Base-by-base conservation (phyloP, 2,329 filamentous ascomycete genomes). In the Penicillium sp. region DNA sequence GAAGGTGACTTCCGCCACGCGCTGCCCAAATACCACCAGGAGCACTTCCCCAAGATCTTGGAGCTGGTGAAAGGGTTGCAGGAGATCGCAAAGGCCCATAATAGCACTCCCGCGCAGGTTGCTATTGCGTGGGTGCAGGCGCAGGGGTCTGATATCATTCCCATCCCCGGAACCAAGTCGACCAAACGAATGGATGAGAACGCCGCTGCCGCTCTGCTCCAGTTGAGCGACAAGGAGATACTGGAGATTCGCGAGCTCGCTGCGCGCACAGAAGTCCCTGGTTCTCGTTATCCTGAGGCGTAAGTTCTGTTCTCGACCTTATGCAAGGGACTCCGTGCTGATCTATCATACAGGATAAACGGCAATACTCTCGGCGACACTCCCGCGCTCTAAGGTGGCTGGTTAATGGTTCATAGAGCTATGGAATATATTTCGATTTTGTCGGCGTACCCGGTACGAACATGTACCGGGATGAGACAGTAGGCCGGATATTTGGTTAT, bases 61-160 rank as follows among this genome's bases (percentile, higher is more conserved):
- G 66, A 72, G 55, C 63, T 83, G 5, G 77, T 81, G 2, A 71
- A 77, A 33, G 63, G 65, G 5, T 71, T 85, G 48, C 63, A 67
- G 3, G 68, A 60, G 4, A 60, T 84, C 5, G 81, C 80, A 0
- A 67, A 74, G 37, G 71, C 68, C 53, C 84, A 86, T 66, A 75
- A 71, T 3, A 74, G 72, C 40, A 83, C 82, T 0, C 57, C 80
- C 0, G 74, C 73, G 1, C 78, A 88, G 61, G 62, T 88, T 28
- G 78, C 80, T 1, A 70, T 87, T 25, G 83, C 83, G 0, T 87
- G 83, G 82, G 57, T 87, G 48, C 58, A 83, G 55, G 76, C 76
- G 3, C 81, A 86, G 58, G 80, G 80, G 2, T 29, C 53, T 4
- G 61, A 64, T 37, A 59, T 65, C 29, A 57, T 67, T 23, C 61